Evolutionary conservation across 192 early-diverging fungal species (phyloP).

Genomic region (Lobosporangium transversale): DNA sequence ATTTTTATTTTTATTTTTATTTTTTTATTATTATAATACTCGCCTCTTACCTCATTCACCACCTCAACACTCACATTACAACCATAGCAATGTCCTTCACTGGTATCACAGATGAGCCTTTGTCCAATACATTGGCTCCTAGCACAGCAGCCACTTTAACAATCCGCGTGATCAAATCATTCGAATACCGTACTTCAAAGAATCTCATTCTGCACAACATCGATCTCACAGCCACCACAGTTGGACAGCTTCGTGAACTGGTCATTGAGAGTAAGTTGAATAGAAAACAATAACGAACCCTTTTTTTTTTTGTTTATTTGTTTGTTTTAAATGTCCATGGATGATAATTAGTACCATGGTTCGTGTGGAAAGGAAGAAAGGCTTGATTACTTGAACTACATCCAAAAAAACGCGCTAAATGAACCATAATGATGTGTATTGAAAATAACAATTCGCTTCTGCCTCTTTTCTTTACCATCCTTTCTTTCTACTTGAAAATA

Average conservation of each 20-base stretch:
- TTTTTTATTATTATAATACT: background rate
- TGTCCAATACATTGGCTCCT: constrained; percentile 59
- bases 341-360: too few species aligned
- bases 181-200: constrained; percentile 88
- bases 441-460: too few species aligned
- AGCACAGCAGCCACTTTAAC: constrained; percentile 73
- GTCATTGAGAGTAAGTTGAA: constrained; percentile 63
- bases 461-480: too few species aligned
- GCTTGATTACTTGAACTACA: too few species aligned
- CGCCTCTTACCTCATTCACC: background rate
- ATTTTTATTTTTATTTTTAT: background rate
- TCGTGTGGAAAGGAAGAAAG: too few species aligned
- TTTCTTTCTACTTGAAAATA: background rate
- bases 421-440: too few species aligned
- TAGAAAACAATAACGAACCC: too few species aligned
- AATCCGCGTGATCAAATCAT: constrained; percentile 87
- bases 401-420: too few species aligned
- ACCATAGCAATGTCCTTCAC: constrained; percentile 3
- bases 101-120: constrained; percentile 36
- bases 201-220: constrained; percentile 83
- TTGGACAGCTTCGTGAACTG: constrained; percentile 67
- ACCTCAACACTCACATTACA: background rate
- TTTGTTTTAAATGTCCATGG: constrained; percentile 1
- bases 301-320: background rate
- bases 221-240: constrained; percentile 71